phyloP scores from a whole-genome alignment of 1,284 basidiomycete genomes.

The Porodaedalea pini region DNA sequence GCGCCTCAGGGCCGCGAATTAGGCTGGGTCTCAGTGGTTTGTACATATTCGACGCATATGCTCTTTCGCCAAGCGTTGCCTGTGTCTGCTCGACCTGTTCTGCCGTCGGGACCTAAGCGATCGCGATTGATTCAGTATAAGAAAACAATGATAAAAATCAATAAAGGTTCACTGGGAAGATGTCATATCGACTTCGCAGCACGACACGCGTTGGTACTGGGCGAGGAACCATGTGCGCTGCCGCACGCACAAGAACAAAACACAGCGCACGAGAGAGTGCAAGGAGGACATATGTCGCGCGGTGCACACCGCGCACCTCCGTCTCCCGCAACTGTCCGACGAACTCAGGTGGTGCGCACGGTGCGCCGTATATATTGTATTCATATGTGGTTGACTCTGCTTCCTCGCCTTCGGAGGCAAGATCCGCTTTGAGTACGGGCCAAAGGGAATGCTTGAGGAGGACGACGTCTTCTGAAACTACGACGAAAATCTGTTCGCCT shows the following conservation, averaged over 20 bases:
- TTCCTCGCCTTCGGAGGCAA: not conserved
- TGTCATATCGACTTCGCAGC: not conserved
- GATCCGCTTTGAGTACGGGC: not conserved
- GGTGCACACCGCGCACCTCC: not conserved
- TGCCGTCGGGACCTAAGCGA: not conserved
- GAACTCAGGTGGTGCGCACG: not conserved
- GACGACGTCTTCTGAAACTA: not conserved
- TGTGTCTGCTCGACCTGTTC: not conserved
- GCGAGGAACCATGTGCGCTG: not conserved
- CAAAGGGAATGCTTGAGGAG: not conserved
- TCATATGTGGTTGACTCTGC: not conserved
- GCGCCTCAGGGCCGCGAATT: conserved; percentile 8
- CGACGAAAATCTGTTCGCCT: not conserved
- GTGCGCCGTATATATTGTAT: not conserved
- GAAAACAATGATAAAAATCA: not conserved
- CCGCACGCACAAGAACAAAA: not conserved
- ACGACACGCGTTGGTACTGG: not conserved
- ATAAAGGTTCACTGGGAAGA: not conserved
- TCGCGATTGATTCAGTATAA: not conserved
- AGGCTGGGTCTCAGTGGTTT: not conserved
- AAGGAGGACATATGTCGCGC: not conserved
- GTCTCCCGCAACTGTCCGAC: not conserved
- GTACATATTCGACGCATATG: not conserved
- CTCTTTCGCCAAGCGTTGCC: not conserved
- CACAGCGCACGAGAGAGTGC: not conserved